Percentiles rank a stretch among this genome's conserved stretches.
phyloP scores from a whole-genome alignment of 331 rosid genomes.

The Rosa hybrid region DNA sequence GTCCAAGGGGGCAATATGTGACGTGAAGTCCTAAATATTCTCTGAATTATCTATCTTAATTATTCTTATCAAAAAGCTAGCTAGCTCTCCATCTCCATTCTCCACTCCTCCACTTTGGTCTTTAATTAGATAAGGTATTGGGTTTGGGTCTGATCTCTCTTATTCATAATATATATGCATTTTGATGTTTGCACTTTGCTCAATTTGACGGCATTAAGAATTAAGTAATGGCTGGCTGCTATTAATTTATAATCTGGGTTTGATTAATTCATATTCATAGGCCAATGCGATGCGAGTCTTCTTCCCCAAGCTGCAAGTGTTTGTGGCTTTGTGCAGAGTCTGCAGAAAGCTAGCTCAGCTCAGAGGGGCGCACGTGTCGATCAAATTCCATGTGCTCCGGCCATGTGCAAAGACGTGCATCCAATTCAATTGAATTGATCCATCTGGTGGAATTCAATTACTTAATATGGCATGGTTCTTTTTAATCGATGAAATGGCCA shows the following conservation, averaged over 20 bases:
- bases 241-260: background rate
- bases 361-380: conserved; percentile 63
- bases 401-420: conserved; percentile 58
- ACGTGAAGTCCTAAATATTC: conserved; percentile 60
- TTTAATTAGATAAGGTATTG: background rate
- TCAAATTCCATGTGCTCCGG: conserved; percentile 53
- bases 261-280: background rate
- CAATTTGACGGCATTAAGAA: conserved; percentile 9
- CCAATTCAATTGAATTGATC: conserved; percentile 5
- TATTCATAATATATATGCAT: background rate
- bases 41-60: background rate
- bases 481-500: conserved; percentile 33
- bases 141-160: background rate
- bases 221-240: background rate
- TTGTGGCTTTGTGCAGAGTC: background rate
- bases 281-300: conserved; percentile 3
- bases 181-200: conserved; percentile 1
- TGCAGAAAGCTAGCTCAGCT: conserved; percentile 3
- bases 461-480: background rate
- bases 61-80: background rate
- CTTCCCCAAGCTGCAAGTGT: background rate
- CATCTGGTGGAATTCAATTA: background rate
- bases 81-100: background rate
- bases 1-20: conserved; percentile 55
- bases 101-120: background rate